Base-by-base conservation (phyloP, 176 grass and related monocot species). In the Carex scoparia region DNA sequence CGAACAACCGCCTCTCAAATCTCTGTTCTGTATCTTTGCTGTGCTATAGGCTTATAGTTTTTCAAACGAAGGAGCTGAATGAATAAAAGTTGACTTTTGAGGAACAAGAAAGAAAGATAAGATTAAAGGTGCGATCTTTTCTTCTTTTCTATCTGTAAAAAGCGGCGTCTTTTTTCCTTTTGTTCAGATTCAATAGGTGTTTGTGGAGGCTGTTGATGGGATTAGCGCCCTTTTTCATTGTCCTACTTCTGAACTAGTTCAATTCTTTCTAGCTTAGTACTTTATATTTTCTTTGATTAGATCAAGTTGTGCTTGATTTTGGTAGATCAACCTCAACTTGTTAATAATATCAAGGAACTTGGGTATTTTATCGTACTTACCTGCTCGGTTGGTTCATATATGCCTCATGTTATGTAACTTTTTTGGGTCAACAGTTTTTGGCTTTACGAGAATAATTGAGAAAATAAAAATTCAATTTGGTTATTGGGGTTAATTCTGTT, bases 1-100 rank as follows among this genome's bases (percentile, higher is more conserved):
- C 11, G 1, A 76, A 76, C 27, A 53, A 79, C 53, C 73, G 73
- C 74, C 74, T 58, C 74, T 79, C 74, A 79, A 57, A 55, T 58
- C 74, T 56, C 53, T 79, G 27, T 33, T 35, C 14, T 33, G 5
- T 33, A 31, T 76, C 40, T 33, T 57, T 10, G 13, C 15, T 56
- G 49, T 11, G 48, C 23, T 44, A 5, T 78, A 33, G 49, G 27
- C 49, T 74, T 44, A 5, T 78, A 33, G 49, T 49, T 73, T 74
- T 19, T 51, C 44, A 51, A 53, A 73, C 18, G n/a, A 19, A 51
- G 8, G 18, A 69, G 32, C 44, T 53, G 44, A 27, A 51, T 57
- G 27, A 33, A 53, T 16, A 16, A 30, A 58, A 3, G 74, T 79
- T 79, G 74, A 79, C 74, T 79, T 33, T 35, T 18, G 9, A 74